Percentiles rank a stretch among this genome's conserved stretches.
Conservation (phyloP, 352 stramenopile genomes). For the Blastocystis sp. region DNA sequence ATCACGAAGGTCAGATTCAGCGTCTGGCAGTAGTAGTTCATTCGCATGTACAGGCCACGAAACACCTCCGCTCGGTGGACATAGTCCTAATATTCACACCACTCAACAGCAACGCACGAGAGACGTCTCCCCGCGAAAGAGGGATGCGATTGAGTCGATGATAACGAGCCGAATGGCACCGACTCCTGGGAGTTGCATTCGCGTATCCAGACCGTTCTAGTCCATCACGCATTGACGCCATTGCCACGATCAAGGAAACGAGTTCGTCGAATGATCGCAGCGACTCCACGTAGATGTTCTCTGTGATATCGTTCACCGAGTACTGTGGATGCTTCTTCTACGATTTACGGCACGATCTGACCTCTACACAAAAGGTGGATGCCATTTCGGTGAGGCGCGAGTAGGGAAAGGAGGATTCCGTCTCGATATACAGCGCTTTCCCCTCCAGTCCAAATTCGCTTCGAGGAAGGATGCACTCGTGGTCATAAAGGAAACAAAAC, state of each 20-base stretch:
- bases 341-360: neutral
- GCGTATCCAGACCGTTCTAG: conserved; percentile 19
- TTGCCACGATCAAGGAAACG: conserved; percentile 2
- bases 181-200: neutral
- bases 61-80: conserved; percentile 49
- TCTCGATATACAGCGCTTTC: conserved; percentile 57
- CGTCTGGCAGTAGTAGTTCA: conserved; percentile 18
- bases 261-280: conserved; percentile 17
- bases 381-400: conserved; percentile 11
- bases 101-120: neutral
- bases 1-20: conserved; percentile 35
- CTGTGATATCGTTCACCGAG: conserved; percentile 21
- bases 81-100: conserved; percentile 25
- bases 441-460: conserved; percentile 31
- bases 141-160: conserved; percentile 49
- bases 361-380: neutral
- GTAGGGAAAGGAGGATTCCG: conserved; percentile 35
- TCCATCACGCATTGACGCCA: neutral
- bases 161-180: conserved; percentile 18
- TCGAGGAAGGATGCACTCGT: conserved; percentile 12
- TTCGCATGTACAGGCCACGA: conserved; percentile 53
- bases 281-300: conserved; percentile 25
- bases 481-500: neutral
- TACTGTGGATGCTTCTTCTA: conserved; percentile 46
- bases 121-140: conserved; percentile 22